phyloP scores from a whole-genome alignment of 1,284 basidiomycete genomes.

The Sanghuangporus sanghuang region DNA sequence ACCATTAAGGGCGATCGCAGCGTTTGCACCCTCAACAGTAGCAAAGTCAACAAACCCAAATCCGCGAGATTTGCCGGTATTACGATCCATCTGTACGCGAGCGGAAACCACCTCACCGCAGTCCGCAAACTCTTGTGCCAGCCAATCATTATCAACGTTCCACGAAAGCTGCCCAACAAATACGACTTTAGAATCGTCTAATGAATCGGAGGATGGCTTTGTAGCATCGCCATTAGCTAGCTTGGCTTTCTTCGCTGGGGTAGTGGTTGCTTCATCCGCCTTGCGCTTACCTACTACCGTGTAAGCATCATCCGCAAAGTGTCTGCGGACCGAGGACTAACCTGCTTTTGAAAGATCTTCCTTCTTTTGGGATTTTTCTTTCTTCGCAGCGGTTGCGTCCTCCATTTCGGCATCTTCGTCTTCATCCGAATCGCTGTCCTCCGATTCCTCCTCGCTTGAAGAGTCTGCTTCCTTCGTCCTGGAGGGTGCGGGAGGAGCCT shows the following conservation, averaged over 20 bases:
- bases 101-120: slow-evolving; percentile 88
- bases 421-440: slow-evolving; percentile 30
- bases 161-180: slow-evolving; percentile 95
- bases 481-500: slow-evolving; percentile 21
- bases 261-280: slow-evolving; percentile 59
- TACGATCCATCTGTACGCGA: slow-evolving; percentile 88
- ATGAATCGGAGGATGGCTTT: slow-evolving; percentile 35
- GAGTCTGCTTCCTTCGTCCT: slow-evolving; percentile 7
- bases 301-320: slow-evolving; percentile 9
- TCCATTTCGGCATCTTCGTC: slow-evolving; percentile 50
- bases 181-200: slow-evolving; percentile 65
- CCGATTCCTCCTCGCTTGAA: slow-evolving; percentile 25
- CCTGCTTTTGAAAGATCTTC: not conserved
- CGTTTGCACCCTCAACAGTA: slow-evolving; percentile 66
- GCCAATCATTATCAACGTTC: slow-evolving; percentile 97
- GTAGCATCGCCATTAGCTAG: slow-evolving; percentile 51
- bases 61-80: slow-evolving; percentile 82
- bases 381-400: slow-evolving; percentile 29
- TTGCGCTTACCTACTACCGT: slow-evolving; percentile 71
- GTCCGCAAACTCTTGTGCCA: slow-evolving; percentile 84
- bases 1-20: slow-evolving; percentile 73
- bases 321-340: slow-evolving; percentile 1
- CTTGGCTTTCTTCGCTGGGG: slow-evolving; percentile 82
- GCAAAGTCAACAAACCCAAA: slow-evolving; percentile 97
- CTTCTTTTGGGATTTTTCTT: slow-evolving; percentile 37